phyloP scores from a whole-genome alignment of 1,139 yeast genomes.

The Barnettozyma hawaiiensis region DNA sequence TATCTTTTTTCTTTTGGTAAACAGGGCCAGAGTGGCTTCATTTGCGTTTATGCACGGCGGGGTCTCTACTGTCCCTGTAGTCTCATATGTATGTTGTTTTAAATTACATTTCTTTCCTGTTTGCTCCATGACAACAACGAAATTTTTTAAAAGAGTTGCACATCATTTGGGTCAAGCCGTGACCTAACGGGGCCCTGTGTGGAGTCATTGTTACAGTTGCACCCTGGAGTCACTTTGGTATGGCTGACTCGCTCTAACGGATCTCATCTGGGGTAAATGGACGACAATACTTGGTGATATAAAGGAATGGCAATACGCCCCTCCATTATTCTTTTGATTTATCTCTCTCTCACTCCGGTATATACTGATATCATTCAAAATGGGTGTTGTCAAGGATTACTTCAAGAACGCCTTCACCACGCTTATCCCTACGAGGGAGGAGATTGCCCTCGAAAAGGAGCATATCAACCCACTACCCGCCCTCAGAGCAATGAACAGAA shows the following conservation, averaged over 20 bases:
- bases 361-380: too few species aligned
- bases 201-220: background rate
- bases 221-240: slow-evolving; percentile 1
- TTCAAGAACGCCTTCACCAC: slow-evolving; percentile 37
- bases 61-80: too few species aligned
- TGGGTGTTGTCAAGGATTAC: slow-evolving; percentile 28
- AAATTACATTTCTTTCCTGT: background rate
- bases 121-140: background rate
- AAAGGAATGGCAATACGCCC: background rate
- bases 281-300: background rate
- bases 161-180: background rate
- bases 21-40: too few species aligned
- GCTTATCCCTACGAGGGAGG: slow-evolving; percentile 36
- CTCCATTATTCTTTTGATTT: background rate
- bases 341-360: background rate
- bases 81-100: background rate
- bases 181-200: background rate
- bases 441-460: slow-evolving; percentile 26
- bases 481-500: slow-evolving; percentile 37
- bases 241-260: slow-evolving; percentile 1
- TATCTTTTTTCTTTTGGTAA: too few species aligned
- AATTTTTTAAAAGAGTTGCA: too few species aligned
- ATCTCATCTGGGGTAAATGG: slow-evolving; percentile 1
- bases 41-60: too few species aligned
- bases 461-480: slow-evolving; percentile 52